These are phyloP conservation scores for Dictyostelium intermedium DNA, from an alignment of 78 protist species.

Conservation along the genomic window DNA sequence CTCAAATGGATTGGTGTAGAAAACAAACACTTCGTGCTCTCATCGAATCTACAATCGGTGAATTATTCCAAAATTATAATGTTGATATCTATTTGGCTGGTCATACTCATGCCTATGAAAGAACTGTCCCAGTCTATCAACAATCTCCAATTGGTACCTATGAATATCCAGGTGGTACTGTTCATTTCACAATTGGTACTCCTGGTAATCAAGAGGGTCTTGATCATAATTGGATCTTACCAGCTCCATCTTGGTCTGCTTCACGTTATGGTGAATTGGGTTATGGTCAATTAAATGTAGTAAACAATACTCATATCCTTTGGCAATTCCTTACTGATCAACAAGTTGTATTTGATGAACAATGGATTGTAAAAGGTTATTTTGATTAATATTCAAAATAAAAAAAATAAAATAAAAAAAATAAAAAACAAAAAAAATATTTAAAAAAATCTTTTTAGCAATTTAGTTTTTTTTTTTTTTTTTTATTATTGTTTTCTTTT, in stretches of 20 bases:
- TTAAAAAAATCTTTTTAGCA: background rate
- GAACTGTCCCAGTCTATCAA: conserved; percentile 34
- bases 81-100: conserved; percentile 71
- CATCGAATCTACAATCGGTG: conserved; percentile 64
- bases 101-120: conserved; percentile 66
- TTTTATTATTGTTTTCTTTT: too few relatives aligned
- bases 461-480: background rate
- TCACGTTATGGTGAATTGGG: background rate
- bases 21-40: conserved; percentile 59
- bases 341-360: conserved; percentile 11
- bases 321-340: conserved; percentile 48
- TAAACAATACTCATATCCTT: conserved; percentile 30
- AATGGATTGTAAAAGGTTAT: conserved; percentile 76
- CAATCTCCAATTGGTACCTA: conserved; percentile 33
- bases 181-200: conserved; percentile 57
- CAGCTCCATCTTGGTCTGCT: conserved; percentile 53
- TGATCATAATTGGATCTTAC: conserved; percentile 16
- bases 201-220: conserved; percentile 75
- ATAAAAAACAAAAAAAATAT: background rate
- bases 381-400: conserved; percentile 60
- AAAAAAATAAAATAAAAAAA: background rate
- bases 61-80: conserved; percentile 45
- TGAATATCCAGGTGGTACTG: conserved; percentile 71
- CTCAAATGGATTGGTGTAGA: conserved; percentile 61
- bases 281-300: conserved; percentile 30